A percentile compares a stretch with the other conserved stretches of the same genome.
phyloP scores from a whole-genome alignment of 2,329 filamentous ascomycete genomes.

The Epichloe hybrida region DNA sequence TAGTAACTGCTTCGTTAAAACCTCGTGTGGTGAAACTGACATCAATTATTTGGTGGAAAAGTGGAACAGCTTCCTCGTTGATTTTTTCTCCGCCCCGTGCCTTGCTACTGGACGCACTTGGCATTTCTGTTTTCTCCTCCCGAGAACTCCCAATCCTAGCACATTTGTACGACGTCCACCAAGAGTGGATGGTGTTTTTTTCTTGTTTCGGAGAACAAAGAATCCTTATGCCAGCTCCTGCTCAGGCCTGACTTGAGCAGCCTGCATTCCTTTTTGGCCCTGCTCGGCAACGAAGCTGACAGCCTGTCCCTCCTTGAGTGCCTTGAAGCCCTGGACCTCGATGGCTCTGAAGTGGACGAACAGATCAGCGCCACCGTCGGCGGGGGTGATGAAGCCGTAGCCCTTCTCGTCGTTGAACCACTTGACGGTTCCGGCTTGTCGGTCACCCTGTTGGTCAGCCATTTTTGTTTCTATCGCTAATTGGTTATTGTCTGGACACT shows the following conservation, averaged over 20 bases:
- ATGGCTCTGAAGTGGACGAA: constrained; percentile 11
- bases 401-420: constrained; percentile 12
- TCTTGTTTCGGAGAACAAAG: neutral
- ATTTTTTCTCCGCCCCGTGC: neutral
- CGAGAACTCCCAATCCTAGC: neutral
- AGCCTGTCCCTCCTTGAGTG: constrained; percentile 9
- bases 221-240: neutral
- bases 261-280: constrained; percentile 9
- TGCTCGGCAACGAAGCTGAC: constrained; percentile 6
- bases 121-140: neutral
- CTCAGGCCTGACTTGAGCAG: constrained; percentile 13
- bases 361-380: constrained; percentile 4
- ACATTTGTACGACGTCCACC: neutral
- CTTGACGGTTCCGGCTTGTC: constrained; percentile 7
- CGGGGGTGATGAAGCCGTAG: constrained; percentile 9
- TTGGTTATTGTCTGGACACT: neutral
- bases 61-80: constrained; percentile 1
- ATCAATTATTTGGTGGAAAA: constrained; percentile 4
- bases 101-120: neutral
- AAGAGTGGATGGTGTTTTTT: neutral
- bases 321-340: constrained; percentile 7
- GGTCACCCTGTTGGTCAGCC: constrained; percentile 7
- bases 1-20: constrained; percentile 2
- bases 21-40: constrained; percentile 1
- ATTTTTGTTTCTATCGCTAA: constrained; percentile 3